Base-by-base conservation (phyloP, 257 asterid species). In the Nicotiana obtusifolia region DNA sequence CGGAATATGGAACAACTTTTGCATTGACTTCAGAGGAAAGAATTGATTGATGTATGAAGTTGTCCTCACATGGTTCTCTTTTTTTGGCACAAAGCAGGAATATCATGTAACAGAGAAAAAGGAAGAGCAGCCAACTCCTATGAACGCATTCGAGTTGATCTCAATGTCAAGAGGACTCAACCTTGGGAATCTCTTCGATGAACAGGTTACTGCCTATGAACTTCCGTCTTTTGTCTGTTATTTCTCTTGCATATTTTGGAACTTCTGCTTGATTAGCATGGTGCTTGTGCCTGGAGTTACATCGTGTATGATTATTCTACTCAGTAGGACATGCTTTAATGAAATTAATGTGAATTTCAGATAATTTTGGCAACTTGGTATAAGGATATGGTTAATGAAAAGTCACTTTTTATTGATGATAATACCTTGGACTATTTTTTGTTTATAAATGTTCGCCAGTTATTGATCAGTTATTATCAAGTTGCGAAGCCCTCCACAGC, bases 131-230 rank as follows among this genome's bases (percentile, higher is more conserved):
- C 99, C 99, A 4, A 88, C 84, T 44, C 89, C 99, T 80, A 93
- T 95, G 98, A 95, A 95, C 44, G 99, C 99, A 80, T 95, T 95
- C 71, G 99, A 95, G 90, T 88, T 95, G 83, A 95, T 95, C 82
- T 93, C 99, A 76, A 91, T 95, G 99, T 95, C 99, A 4, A 92
- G 84, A 86, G 99, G 99, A 64, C 93, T 95, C 85, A 91, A 95
- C 85, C 97, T 95, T 24, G 98, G 88, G 86, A 93, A 93, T 83
- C 93, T 95, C 53, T 91, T 95, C 47, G 97, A 85, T 53, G 93
- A 93, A 84, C 92, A 91, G 97, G 98, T 94, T 54, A 20, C 80
- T 16, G 49, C 56, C 82, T 22, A 33, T 31, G 52, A 75, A 49
- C 60, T 65, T 47, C 52, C 9, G 24, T 60, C 3, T 76, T 76